phyloP scores from a whole-genome alignment of 2,329 filamentous ascomycete genomes.

The Cladophialophora psammophila region DNA sequence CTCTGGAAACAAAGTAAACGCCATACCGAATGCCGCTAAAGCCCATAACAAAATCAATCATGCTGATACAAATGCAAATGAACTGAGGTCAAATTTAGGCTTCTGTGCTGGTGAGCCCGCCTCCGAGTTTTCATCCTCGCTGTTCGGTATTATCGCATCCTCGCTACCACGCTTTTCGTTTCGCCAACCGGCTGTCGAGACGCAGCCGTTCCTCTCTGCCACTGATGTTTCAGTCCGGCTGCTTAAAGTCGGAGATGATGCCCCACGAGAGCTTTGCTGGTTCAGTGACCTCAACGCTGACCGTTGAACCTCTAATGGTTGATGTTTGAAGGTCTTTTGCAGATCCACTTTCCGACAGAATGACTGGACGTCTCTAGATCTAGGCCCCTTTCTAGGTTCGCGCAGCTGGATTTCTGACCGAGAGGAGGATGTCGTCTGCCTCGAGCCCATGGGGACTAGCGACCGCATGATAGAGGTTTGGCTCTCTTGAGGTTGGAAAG shows the following conservation, averaged over 20 bases:
- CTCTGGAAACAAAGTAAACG: constrained; percentile 10
- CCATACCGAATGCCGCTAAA: constrained; percentile 24
- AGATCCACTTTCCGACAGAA: constrained; percentile 15
- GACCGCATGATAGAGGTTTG: not conserved
- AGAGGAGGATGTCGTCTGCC: constrained; percentile 22
- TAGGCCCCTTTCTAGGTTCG: constrained; percentile 28
- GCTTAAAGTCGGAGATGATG: not conserved
- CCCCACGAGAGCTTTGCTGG: not conserved
- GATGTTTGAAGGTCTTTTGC: constrained; percentile 30
- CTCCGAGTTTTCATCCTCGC: constrained; percentile 50
- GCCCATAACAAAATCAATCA: constrained; percentile 27
- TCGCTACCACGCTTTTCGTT: constrained; percentile 53
- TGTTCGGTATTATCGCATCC: constrained; percentile 60
- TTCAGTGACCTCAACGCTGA: constrained; percentile 33
- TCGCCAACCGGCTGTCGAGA: not conserved
- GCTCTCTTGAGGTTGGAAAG: constrained; percentile 40
- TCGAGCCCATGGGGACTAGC: not conserved
- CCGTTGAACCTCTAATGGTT: constrained; percentile 26
- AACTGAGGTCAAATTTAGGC: constrained; percentile 46
- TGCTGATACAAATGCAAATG: constrained; percentile 47
- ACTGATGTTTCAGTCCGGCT: not conserved
- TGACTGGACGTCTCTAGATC: constrained; percentile 5
- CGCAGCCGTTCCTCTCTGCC: not conserved
- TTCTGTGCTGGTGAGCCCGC: constrained; percentile 26
- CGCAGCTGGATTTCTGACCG: constrained; percentile 29